phyloP scores from a whole-genome alignment of 768 basidiomycete genomes.

The Russula vinacea region DNA sequence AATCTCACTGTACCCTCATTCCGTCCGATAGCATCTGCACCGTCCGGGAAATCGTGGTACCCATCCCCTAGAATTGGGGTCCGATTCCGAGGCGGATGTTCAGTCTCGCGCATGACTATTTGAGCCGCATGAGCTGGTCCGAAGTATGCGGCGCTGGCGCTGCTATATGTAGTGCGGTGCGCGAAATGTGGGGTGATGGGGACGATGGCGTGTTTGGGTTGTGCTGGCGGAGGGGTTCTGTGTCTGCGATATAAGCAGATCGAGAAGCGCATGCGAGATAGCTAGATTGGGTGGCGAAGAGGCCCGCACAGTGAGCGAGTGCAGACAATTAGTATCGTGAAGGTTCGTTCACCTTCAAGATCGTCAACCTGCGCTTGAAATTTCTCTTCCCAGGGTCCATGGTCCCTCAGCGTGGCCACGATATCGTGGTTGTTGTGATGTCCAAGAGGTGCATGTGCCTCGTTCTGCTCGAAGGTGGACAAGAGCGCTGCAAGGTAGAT shows the following conservation, averaged over 20 bases:
- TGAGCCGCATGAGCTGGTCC: constrained; percentile 83
- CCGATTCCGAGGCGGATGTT: constrained; percentile 52
- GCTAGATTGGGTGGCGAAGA: constrained; percentile 42
- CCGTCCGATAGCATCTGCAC: constrained; percentile 54
- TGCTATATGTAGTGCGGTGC: constrained; percentile 36
- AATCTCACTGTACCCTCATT: constrained; percentile 86
- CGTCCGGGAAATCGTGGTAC: constrained; percentile 37
- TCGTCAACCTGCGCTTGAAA: constrained; percentile 69
- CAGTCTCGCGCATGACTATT: constrained; percentile 83
- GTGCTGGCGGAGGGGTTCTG: constrained; percentile 62
- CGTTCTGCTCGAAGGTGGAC: constrained; percentile 62
- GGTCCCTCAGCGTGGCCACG: constrained; percentile 50
- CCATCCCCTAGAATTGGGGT: constrained; percentile 21
- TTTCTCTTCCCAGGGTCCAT: constrained; percentile 70
- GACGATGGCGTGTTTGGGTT: constrained; percentile 72
- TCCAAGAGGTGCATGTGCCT: constrained; percentile 42
- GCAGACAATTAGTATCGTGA: constrained; percentile 2
- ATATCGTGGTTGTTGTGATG: constrained; percentile 49
- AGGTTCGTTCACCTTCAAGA: constrained; percentile 60
- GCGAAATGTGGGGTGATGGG: constrained; percentile 61
- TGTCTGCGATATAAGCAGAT: constrained; percentile 62
- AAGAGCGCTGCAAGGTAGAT: constrained; percentile 81
- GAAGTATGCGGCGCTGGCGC: constrained; percentile 64
- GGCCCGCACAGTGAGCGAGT: not conserved
- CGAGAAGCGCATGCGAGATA: constrained; percentile 74